phyloP scores from a whole-genome alignment of 495 filamentous ascomycete species.

The Penicillium robsamsonii region DNA sequence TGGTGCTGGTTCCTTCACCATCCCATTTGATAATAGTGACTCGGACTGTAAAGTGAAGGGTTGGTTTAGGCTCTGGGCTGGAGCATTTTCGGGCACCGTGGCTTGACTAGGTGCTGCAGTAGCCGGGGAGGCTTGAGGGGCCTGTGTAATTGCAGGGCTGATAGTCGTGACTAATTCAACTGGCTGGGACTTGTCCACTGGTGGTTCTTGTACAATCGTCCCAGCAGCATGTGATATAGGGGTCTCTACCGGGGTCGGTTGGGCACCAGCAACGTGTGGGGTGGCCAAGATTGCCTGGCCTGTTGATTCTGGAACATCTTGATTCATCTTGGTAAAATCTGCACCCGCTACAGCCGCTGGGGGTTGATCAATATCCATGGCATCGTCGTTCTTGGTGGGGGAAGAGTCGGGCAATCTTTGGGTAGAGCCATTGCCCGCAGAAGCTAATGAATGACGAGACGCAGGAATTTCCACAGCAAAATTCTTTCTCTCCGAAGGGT shows the following conservation, averaged over 20 bases:
- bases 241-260: slow-evolving; percentile 9
- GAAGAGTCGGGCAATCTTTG: neutral
- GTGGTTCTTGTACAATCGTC: neutral
- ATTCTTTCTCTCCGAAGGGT: neutral
- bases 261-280: slow-evolving; percentile 10
- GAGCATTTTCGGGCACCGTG: slow-evolving; percentile 22
- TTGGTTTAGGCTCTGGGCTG: slow-evolving; percentile 14
- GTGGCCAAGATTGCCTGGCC: slow-evolving; percentile 7
- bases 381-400: slow-evolving; percentile 3
- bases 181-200: neutral
- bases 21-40: slow-evolving; percentile 10
- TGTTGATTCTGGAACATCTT: neutral
- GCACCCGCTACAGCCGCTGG: slow-evolving; percentile 5
- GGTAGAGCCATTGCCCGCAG: neutral
- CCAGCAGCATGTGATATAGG: slow-evolving; percentile 4
- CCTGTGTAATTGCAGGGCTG: slow-evolving; percentile 7
- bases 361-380: slow-evolving; percentile 18
- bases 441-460: slow-evolving; percentile 7
- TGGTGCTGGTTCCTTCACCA: slow-evolving; percentile 15
- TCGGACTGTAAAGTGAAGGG: neutral
- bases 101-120: slow-evolving; percentile 16
- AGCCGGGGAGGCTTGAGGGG: slow-evolving; percentile 14
- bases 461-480: slow-evolving; percentile 18
- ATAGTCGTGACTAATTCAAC: neutral
- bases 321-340: slow-evolving; percentile 2